phyloP scores from a whole-genome alignment of 2,329 filamentous ascomycete species.

The Botrytis cinerea region DNA sequence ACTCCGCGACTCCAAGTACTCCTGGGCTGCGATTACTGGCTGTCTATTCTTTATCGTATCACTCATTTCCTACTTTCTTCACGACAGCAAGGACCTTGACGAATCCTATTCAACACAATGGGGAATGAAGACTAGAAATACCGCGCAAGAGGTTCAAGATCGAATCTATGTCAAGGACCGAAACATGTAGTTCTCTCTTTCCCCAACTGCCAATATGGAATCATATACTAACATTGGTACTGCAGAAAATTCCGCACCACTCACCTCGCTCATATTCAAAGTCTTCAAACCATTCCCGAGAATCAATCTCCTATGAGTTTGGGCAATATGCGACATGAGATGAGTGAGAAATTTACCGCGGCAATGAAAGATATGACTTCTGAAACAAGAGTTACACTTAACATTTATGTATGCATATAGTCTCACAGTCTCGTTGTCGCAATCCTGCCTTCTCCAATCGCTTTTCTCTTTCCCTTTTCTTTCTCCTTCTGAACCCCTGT shows the following conservation, averaged over 20 bases:
- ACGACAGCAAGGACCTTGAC: neutral
- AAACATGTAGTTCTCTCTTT: neutral
- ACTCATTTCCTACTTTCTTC: neutral
- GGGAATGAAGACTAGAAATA: neutral
- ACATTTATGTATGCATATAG: neutral
- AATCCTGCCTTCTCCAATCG: neutral
- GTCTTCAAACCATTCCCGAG: neutral
- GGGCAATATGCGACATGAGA: neutral
- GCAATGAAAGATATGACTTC: slow-evolving; percentile 12
- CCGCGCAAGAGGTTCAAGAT: neutral
- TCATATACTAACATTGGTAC: neutral
- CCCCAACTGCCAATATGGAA: neutral
- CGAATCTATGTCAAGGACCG: neutral
- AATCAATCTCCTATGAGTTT: neutral
- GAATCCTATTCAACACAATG: neutral
- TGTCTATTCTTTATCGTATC: neutral
- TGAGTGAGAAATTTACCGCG: neutral
- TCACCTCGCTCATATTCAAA: neutral
- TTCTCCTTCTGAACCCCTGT: too few relatives aligned
- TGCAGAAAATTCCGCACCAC: neutral
- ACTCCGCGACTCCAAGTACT: neutral
- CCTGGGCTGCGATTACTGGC: neutral
- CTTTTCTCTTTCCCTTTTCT: neutral
- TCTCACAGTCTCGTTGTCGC: neutral
- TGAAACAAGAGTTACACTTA: slow-evolving; percentile 1